A percentile compares a stretch with the other conserved stretches of the same genome.
Conservation (phyloP, 805 yeast species). For the Middelhovenomyces tepae region DNA sequence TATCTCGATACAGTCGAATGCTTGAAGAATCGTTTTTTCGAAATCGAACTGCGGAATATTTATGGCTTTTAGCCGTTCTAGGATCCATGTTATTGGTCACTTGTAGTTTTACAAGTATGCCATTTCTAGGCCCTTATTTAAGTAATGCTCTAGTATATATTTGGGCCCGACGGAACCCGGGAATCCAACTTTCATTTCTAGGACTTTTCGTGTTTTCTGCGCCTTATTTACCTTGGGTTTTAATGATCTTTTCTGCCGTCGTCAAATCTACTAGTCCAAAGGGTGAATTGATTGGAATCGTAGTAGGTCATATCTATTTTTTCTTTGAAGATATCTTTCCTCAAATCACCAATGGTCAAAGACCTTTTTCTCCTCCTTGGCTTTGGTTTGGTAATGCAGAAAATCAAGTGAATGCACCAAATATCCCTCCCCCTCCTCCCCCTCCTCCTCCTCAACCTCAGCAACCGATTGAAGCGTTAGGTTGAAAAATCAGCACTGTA, state of each 20-base stretch:
- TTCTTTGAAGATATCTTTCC: conserved; percentile 37
- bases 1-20: conserved; percentile 32
- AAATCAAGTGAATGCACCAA: too few species aligned
- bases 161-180: conserved; percentile 40
- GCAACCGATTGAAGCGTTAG: too few species aligned
- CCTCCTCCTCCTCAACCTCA: too few species aligned
- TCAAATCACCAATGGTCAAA: conserved; percentile 22
- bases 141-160: conserved; percentile 33
- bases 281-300: conserved; percentile 29
- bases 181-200: conserved; percentile 31
- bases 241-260: conserved; percentile 22
- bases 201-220: conserved; percentile 36
- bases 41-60: conserved; percentile 28
- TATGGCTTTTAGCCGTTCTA: conserved; percentile 32
- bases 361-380: conserved; percentile 38
- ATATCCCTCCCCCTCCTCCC: too few species aligned
- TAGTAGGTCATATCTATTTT: conserved; percentile 36
- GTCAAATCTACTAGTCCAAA: conserved; percentile 10
- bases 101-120: conserved; percentile 26
- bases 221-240: conserved; percentile 37
- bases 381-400: conserved; percentile 14
- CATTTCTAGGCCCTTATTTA: conserved; percentile 33
- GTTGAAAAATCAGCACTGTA: too few species aligned
- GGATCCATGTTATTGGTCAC: conserved; percentile 24
- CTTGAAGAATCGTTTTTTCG: conserved; percentile 31